Evolutionary conservation across 768 basidiomycete genomes (phyloP).

Genomic region (Termitomyces bulborhizus): DNA sequence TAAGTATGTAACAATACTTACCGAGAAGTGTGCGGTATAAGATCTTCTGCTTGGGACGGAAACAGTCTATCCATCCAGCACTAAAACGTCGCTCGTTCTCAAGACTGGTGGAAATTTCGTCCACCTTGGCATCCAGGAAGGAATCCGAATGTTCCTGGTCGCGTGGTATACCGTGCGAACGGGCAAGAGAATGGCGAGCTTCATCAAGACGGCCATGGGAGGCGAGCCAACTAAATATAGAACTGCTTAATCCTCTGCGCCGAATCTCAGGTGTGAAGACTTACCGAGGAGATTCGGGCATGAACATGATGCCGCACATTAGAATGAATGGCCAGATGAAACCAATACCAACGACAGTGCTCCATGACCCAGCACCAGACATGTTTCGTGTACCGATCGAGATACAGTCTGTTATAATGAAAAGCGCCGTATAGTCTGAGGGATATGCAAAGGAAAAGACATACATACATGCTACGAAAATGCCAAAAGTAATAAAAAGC

Average conservation of each 20-base stretch:
- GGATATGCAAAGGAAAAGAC: conserved; percentile 11
- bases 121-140: conserved; percentile 40
- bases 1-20: conserved; percentile 7
- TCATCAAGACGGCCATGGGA: conserved; percentile 38
- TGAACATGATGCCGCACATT: conserved; percentile 57
- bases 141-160: conserved; percentile 32
- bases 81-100: conserved; percentile 40
- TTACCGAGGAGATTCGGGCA: conserved; percentile 60
- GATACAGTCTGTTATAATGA: conserved; percentile 41
- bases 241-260: neutral
- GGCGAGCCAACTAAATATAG: conserved; percentile 45
- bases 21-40: conserved; percentile 59
- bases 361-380: conserved; percentile 48
- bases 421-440: neutral
- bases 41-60: conserved; percentile 46
- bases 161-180: conserved; percentile 39
- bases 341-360: conserved; percentile 54
- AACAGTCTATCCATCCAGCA: conserved; percentile 67
- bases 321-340: conserved; percentile 60
- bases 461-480: conserved; percentile 59
- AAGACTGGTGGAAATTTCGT: conserved; percentile 49
- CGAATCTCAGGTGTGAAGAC: neutral
- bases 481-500: conserved; percentile 66
- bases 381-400: conserved; percentile 59
- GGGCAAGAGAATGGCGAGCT: conserved; percentile 41